Evolutionary conservation across 2,329 filamentous ascomycete genomes (phyloP).

Genomic region (Remersonia thermophila): DNA sequence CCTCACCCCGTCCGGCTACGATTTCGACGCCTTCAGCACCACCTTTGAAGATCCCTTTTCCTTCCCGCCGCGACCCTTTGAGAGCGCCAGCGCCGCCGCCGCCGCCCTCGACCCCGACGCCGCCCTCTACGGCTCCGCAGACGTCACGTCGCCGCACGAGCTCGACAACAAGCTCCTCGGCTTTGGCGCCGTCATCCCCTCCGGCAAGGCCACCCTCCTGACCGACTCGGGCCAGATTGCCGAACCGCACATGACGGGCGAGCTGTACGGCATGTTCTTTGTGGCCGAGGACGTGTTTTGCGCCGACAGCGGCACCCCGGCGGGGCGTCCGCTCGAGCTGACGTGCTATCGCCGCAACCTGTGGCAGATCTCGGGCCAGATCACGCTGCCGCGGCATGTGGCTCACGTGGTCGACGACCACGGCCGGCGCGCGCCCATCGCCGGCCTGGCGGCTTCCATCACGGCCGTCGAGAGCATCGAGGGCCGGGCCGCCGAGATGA

Average conservation of each 20-base stretch:
- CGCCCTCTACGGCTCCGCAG: constrained; percentile 18
- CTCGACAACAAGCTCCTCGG: constrained; percentile 61
- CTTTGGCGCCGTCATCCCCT: constrained; percentile 51
- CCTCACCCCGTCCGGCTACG: constrained; percentile 44
- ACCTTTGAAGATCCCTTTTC: constrained; percentile 57
- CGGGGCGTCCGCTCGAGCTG: constrained; percentile 57
- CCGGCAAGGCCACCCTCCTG: constrained; percentile 42
- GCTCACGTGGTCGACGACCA: constrained; percentile 62
- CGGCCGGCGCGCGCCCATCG: constrained; percentile 62
- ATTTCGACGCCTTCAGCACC: constrained; percentile 46
- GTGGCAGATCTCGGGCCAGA: constrained; percentile 84
- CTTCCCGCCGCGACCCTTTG: constrained; percentile 38
- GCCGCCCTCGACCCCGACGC: constrained; percentile 7
- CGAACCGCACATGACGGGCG: constrained; percentile 56
- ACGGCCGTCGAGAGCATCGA: constrained; percentile 86
- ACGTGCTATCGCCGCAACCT: constrained; percentile 92
- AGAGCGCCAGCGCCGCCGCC: constrained; percentile 22
- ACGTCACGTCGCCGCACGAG: constrained; percentile 41
- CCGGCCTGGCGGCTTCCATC: constrained; percentile 69
- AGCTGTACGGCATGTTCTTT: constrained; percentile 82
- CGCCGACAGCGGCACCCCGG: constrained; percentile 33
- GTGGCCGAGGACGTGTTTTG: constrained; percentile 71
- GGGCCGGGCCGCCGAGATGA: constrained; percentile 83
- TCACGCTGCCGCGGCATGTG: constrained; percentile 63
- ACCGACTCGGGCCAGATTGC: constrained; percentile 53